Conservation (phyloP, 1,139 yeast genomes). For the Yamadazyma aaseri region DNA sequence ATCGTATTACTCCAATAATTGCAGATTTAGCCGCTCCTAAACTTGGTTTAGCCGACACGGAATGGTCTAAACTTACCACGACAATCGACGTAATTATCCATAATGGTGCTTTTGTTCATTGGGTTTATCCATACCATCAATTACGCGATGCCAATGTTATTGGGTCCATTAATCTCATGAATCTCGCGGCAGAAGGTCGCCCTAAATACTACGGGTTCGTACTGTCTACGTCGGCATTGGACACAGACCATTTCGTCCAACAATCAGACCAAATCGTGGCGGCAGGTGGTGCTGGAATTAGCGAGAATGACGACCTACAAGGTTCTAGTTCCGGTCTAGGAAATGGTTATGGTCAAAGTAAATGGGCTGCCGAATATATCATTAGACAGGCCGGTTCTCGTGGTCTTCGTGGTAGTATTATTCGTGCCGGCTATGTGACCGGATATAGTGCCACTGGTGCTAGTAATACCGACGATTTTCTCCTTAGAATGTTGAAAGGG, state of each 20-base stretch:
- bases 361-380: conserved; percentile 94
- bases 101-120: conserved; percentile 97
- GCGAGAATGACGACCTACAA: conserved; percentile 75
- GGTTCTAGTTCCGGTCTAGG: conserved; percentile 84
- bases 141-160: conserved; percentile 92
- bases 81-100: conserved; percentile 82
- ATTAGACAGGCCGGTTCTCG: conserved; percentile 82
- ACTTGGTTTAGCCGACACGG: conserved; percentile 62
- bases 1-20: conserved; percentile 65
- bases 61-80: conserved; percentile 59
- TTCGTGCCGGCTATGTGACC: conserved; percentile 95
- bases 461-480: conserved; percentile 93
- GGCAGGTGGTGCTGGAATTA: conserved; percentile 69
- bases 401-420: conserved; percentile 85
- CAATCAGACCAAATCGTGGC: conserved; percentile 69
- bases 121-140: conserved; percentile 95
- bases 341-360: conserved; percentile 94
- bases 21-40: conserved; percentile 76
- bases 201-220: conserved; percentile 88
- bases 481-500: conserved; percentile 91
- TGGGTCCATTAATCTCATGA: conserved; percentile 81
- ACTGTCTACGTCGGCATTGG: conserved; percentile 91
- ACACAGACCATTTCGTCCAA: conserved; percentile 74
- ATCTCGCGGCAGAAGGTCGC: conserved; percentile 76
- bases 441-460: conserved; percentile 85